Conservation (phyloP, 2,329 filamentous ascomycete species). For the Acrocalymma vagum region DNA sequence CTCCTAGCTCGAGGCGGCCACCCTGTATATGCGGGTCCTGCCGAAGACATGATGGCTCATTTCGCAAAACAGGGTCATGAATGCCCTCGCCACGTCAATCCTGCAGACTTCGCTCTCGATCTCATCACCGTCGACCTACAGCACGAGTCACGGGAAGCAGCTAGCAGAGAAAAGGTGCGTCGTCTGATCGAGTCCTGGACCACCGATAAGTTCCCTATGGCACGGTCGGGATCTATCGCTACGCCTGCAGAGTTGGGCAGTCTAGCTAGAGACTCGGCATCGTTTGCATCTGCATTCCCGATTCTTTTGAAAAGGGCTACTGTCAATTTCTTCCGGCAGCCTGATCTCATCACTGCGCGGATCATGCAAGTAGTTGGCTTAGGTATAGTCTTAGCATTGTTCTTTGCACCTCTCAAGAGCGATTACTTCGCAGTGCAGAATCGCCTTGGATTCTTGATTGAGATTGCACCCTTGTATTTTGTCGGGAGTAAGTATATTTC, state of each 20-base stretch:
- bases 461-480: conserved; percentile 76
- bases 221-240: conserved; percentile 55
- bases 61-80: conserved; percentile 68
- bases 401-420: conserved; percentile 75
- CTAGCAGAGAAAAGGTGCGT: conserved; percentile 69
- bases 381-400: conserved; percentile 46
- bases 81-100: conserved; percentile 76
- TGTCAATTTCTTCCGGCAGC: conserved; percentile 64
- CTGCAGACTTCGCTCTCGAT: conserved; percentile 80
- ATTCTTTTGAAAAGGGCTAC: conserved; percentile 72
- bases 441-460: conserved; percentile 76
- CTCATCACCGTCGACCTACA: conserved; percentile 80
- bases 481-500: conserved; percentile 63
- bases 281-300: conserved; percentile 70
- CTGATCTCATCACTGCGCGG: conserved; percentile 43
- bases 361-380: conserved; percentile 50
- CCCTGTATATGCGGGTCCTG: conserved; percentile 72
- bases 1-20: conserved; percentile 75
- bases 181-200: conserved; percentile 69
- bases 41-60: conserved; percentile 70
- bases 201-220: conserved; percentile 31
- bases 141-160: conserved; percentile 67
- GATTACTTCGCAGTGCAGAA: conserved; percentile 77
- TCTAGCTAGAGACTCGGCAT: conserved; percentile 69
- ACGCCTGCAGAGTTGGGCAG: conserved; percentile 77